Evolutionary conservation across 2,329 filamentous ascomycete genomes (phyloP), one percentile per base, ranked within the genome.

Genomic region (Colletotrichum kahawae): DNA sequence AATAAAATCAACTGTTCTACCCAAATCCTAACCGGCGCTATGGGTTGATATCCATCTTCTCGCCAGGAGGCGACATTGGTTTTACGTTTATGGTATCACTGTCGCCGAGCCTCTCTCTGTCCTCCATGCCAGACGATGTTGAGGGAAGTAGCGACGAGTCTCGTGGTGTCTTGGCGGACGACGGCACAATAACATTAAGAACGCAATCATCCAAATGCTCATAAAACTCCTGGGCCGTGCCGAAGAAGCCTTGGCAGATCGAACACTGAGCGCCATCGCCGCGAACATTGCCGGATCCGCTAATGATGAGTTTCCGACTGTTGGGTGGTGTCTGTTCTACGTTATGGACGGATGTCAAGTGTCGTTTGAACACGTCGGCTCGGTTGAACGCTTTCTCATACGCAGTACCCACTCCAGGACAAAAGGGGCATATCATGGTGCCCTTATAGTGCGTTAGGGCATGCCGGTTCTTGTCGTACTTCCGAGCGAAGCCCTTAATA

Each of bases 401-500:
- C 2, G 95, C 91, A 4, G 95, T 96, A 7, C 96, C 95, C 24
- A 93, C 94, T 5, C 95, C 95, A 0, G 96, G 95, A 79, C 97
- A 98, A 84, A 98, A 98, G 7, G 96, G 96, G 81, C 97, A 99
- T 9, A 98, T 94, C 95, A 98, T 98, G 16, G 95, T 98, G 10
- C 96, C 96, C 84, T 98, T 98, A 88, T 98, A 99, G 82, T 98
- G 97, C 4, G 96, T 98, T 77, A 98, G 86, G 2, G 96, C 98
- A 82, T 99, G 97, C 14, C 97, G 89, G 84, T 98, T 98, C 89
- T 98, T 98, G 87, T 98, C 97, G 82, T 98, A 99, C 84, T 98
- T 98, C 76, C 96, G 91, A 4, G 96, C 96, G 81, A 98, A 98
- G 0, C 96, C 96, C 84, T 98, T 98, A 79, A 91, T 90, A 84